Evolutionary conservation across 1,139 yeast genomes (phyloP).

Genomic region (Sugiyamaella japonica): DNA sequence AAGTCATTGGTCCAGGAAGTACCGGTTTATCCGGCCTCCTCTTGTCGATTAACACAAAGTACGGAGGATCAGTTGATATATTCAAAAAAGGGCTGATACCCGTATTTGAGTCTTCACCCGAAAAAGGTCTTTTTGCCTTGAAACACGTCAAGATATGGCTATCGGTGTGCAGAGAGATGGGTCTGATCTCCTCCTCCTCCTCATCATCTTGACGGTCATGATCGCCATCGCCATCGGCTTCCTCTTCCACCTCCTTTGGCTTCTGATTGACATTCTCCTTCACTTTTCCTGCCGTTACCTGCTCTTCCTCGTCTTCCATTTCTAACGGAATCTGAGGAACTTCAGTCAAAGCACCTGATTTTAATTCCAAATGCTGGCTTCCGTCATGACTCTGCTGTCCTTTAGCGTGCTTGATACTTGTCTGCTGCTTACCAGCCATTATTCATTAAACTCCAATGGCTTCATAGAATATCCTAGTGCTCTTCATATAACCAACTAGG

Average conservation of each 20-base stretch:
- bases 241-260: neutral
- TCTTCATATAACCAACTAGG: neutral
- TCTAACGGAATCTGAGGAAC: constrained; percentile 5
- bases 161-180: constrained; percentile 24
- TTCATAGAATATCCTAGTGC: too few species aligned
- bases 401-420: neutral
- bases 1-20: constrained; percentile 20
- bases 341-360: neutral
- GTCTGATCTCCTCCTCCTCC: constrained; percentile 10
- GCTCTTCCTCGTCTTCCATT: neutral
- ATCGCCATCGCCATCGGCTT: constrained; percentile 2
- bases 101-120: neutral
- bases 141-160: constrained; percentile 30
- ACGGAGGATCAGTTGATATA: constrained; percentile 26
- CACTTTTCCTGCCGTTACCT: neutral
- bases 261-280: neutral
- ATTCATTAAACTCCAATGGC: neutral
- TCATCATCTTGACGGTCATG: neutral
- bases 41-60: constrained; percentile 27
- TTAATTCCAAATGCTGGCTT: neutral
- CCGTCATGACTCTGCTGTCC: neutral
- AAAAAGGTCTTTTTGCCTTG: constrained; percentile 8
- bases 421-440: neutral
- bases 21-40: constrained; percentile 25
- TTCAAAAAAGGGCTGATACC: constrained; percentile 1